These are phyloP conservation scores for Chalciporus piperatus DNA, from an alignment of 768 basidiomycete genomes.

Conservation along the genomic window DNA sequence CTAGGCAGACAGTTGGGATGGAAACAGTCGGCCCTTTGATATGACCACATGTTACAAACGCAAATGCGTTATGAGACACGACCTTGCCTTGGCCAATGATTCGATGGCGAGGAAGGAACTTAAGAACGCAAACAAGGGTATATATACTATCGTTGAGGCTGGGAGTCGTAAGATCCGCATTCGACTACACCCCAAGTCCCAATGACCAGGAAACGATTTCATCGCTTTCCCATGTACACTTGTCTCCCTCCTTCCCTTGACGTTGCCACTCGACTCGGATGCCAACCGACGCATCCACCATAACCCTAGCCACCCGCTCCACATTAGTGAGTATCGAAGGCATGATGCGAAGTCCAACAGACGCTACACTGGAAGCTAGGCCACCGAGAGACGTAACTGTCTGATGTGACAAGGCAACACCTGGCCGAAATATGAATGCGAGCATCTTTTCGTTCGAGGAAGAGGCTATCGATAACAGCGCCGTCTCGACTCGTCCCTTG, in stretches of 20 bases:
- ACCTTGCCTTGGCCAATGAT: too few relatives aligned
- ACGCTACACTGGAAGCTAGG: conserved; percentile 15
- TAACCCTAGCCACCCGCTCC: conserved; percentile 17
- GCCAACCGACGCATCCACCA: conserved; percentile 28
- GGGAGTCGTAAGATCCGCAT: not conserved
- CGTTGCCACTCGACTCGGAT: conserved; percentile 27
- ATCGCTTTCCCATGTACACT: conserved; percentile 28
- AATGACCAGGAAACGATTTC: conserved; percentile 25
- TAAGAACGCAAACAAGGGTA: too few relatives aligned
- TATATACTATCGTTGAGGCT: too few relatives aligned
- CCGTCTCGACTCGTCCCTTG: conserved; percentile 24
- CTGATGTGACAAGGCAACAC: conserved; percentile 11
- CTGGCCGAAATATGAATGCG: conserved; percentile 23
- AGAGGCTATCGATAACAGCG: conserved; percentile 13
- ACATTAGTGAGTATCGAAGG: conserved; percentile 23
- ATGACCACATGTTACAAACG: too few relatives aligned
- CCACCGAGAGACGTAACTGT: conserved; percentile 15
- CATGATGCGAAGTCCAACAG: conserved; percentile 18
- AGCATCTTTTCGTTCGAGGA: conserved; percentile 10
- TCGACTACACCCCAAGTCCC: conserved; percentile 17
- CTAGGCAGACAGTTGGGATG: too few relatives aligned
- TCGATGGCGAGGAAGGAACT: too few relatives aligned
- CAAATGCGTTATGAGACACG: too few relatives aligned
- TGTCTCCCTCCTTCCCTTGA: conserved; percentile 10
- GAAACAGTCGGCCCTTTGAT: too few relatives aligned